Percentiles rank a stretch among this genome's conserved stretches.
Evolutionary conservation across 805 yeast genomes (phyloP).

Genomic region (Yarrowia keelungensis): DNA sequence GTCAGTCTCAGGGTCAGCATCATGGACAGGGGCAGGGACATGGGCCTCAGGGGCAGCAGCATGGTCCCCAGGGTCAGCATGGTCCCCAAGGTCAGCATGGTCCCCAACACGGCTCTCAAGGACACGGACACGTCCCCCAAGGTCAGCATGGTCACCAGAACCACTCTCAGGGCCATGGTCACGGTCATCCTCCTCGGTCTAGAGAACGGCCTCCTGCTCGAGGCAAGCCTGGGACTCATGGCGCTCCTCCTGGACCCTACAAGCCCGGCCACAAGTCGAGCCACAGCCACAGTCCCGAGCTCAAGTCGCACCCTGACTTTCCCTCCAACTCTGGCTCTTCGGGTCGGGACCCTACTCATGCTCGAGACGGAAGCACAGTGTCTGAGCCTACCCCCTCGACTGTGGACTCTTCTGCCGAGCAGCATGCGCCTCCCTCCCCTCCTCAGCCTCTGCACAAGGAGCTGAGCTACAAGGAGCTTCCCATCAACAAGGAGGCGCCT

Average conservation of each 20-base stretch:
- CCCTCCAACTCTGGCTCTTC: not conserved
- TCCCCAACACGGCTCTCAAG: not conserved
- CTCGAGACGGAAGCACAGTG: conserved; percentile 5
- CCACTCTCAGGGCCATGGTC: not conserved
- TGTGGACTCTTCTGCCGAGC: not conserved
- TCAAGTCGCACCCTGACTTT: conserved; percentile 23
- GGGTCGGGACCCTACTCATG: not conserved
- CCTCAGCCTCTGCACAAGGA: conserved; percentile 37
- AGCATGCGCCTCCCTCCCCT: conserved; percentile 4
- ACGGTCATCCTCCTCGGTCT: not conserved
- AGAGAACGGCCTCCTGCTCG: conserved; percentile 11
- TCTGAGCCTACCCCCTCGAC: conserved; percentile 18
- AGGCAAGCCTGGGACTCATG: conserved; percentile 5
- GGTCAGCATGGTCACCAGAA: not conserved
- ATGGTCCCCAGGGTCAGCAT: not conserved
- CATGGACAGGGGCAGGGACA: not conserved
- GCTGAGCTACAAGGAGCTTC: conserved; percentile 36
- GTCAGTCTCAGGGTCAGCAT: not conserved
- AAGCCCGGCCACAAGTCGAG: conserved; percentile 30
- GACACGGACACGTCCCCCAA: not conserved
- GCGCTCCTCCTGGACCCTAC: conserved; percentile 11
- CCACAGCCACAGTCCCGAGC: conserved; percentile 36
- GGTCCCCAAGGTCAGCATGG: conserved; percentile 6
- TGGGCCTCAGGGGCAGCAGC: conserved; percentile 12
- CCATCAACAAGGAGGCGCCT: conserved; percentile 37